Percentiles rank a stretch among this genome's conserved stretches.
Conservation (phyloP, 805 yeast species). For the Saturnispora sekii region DNA sequence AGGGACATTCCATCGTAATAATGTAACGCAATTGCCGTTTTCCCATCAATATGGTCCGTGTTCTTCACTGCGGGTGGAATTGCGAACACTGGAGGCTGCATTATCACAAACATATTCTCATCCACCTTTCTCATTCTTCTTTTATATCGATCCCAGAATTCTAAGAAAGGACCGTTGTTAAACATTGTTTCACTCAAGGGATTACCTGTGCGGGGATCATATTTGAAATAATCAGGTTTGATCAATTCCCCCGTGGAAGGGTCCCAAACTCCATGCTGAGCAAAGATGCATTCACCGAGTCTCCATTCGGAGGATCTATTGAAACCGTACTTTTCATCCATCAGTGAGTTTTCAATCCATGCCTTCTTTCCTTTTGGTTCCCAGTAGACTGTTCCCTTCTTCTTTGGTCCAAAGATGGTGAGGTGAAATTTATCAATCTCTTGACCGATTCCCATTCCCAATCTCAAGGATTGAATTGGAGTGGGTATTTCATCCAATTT, state of each 20-base stretch:
- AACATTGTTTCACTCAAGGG: slow-evolving; percentile 43
- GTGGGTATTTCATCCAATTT: slow-evolving; percentile 80
- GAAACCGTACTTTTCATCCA: slow-evolving; percentile 66
- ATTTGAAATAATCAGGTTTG: slow-evolving; percentile 42
- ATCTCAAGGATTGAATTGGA: slow-evolving; percentile 55
- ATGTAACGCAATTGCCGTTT: slow-evolving; percentile 76
- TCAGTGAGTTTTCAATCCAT: slow-evolving; percentile 50
- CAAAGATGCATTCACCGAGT: slow-evolving; percentile 72
- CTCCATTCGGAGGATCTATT: slow-evolving; percentile 54
- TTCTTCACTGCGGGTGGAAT: slow-evolving; percentile 59
- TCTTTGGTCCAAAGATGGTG: slow-evolving; percentile 67
- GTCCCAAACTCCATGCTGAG: slow-evolving; percentile 72
- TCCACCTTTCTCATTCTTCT: slow-evolving; percentile 37
- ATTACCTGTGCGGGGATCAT: slow-evolving; percentile 30
- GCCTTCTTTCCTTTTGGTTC: slow-evolving; percentile 61
- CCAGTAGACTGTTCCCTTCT: slow-evolving; percentile 43
- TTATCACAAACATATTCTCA: slow-evolving; percentile 41
- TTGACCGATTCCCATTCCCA: slow-evolving; percentile 71
- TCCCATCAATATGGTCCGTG: slow-evolving; percentile 41
- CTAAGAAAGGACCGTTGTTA: slow-evolving; percentile 54
- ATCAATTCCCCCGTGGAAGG: slow-evolving; percentile 30
- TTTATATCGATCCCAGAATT: slow-evolving; percentile 47
- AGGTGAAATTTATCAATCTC: slow-evolving; percentile 63
- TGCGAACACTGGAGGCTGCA: slow-evolving; percentile 78
- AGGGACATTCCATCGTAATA: slow-evolving; percentile 92